Evolutionary conservation across 768 basidiomycete genomes (phyloP).

Genomic region (Naganishia onofrii): DNA sequence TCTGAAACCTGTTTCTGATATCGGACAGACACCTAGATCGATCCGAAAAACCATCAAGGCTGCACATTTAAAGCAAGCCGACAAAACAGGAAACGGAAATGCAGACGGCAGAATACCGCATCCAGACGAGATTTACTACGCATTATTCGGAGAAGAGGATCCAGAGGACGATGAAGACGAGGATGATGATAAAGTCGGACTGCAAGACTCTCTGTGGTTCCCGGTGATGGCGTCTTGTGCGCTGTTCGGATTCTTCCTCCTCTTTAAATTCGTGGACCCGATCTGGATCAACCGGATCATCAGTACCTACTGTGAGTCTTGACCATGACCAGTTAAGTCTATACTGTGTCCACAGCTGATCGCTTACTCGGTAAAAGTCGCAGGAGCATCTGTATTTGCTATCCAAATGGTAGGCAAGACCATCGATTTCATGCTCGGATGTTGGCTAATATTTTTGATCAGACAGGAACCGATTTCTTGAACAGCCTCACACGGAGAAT

Average conservation of each 20-base stretch:
- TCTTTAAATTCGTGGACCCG: conserved; percentile 71
- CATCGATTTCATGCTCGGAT: conserved; percentile 45
- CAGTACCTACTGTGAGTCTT: conserved; percentile 54
- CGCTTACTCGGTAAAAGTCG: conserved; percentile 55
- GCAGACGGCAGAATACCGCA: conserved; percentile 8
- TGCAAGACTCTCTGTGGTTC: conserved; percentile 49
- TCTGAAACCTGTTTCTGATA: background rate
- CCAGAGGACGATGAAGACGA: conserved; percentile 57
- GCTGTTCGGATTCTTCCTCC: conserved; percentile 66
- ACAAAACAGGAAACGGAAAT: background rate
- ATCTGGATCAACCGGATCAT: conserved; percentile 80
- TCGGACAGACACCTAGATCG: conserved; percentile 34
- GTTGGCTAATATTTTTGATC: conserved; percentile 2
- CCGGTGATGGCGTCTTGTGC: conserved; percentile 61
- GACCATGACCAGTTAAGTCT: too few species aligned
- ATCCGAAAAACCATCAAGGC: conserved; percentile 14
- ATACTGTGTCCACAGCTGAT: conserved; percentile 66
- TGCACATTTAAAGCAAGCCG: background rate
- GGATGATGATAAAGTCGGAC: conserved; percentile 58
- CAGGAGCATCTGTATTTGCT: conserved; percentile 8
- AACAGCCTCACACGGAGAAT: conserved; percentile 58
- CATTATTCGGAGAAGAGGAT: conserved; percentile 19
- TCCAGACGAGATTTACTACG: conserved; percentile 13
- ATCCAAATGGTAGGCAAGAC: conserved; percentile 21
- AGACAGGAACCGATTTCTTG: conserved; percentile 52